Evolutionary conservation across 352 stramenopile genomes (phyloP).

Genomic region (Sclerospora graminicola): DNA sequence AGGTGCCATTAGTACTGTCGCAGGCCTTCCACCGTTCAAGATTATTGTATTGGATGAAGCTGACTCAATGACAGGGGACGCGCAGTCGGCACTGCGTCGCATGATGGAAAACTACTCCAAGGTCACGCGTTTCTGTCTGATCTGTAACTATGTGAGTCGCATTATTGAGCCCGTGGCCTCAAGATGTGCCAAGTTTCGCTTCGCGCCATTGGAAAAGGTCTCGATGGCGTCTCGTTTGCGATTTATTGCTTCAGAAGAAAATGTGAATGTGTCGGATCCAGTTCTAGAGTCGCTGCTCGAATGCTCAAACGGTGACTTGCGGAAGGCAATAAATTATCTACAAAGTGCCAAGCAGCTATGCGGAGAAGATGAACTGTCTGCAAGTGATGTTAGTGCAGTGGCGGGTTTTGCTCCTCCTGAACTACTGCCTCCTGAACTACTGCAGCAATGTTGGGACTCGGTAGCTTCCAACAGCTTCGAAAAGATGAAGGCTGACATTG

Average conservation of each 20-base stretch:
- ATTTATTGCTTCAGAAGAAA: constrained; percentile 84
- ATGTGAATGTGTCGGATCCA: constrained; percentile 37
- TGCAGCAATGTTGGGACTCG: constrained; percentile 70
- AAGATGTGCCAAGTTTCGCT: constrained; percentile 97
- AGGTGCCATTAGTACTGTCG: constrained; percentile 56
- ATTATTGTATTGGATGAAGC: constrained; percentile 99
- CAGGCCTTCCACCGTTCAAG: constrained; percentile 93
- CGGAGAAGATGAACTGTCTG: constrained; percentile 53
- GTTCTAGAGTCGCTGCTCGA: constrained; percentile 89
- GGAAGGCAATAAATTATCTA: constrained; percentile 96
- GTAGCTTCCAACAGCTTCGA: constrained; percentile 82
- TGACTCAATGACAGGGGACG: constrained; percentile 98
- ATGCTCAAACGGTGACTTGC: constrained; percentile 93
- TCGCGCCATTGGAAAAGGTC: constrained; percentile 81
- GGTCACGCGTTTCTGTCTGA: constrained; percentile 87
- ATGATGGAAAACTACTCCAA: constrained; percentile 95
- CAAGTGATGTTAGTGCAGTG: constrained; percentile 77
- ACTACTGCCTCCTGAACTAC: too few species aligned
- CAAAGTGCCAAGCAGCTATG: constrained; percentile 93
- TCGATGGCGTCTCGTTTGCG: constrained; percentile 89
- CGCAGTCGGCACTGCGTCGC: constrained; percentile 88
- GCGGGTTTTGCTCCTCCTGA: constrained; percentile 70
- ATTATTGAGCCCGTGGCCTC: constrained; percentile 97
- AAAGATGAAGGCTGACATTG: constrained; percentile 85
- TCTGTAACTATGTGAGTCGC: constrained; percentile 88